phyloP scores from a whole-genome alignment of 352 stramenopile species.

The Thraustochytrium striatum region DNA sequence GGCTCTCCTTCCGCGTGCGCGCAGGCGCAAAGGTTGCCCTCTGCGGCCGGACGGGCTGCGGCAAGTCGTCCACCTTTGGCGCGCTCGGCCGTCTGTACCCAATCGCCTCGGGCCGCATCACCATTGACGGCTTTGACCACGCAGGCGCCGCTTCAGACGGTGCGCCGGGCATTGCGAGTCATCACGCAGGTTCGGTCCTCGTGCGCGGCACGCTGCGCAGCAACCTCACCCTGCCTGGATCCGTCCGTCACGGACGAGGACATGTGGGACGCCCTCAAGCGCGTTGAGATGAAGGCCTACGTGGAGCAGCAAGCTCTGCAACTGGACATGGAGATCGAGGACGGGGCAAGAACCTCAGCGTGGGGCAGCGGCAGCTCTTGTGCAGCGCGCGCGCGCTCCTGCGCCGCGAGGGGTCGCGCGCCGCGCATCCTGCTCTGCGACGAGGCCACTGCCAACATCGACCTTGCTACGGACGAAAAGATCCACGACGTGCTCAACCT shows the following conservation, averaged over 20 bases:
- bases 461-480: constrained; percentile 50
- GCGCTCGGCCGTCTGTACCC: constrained; percentile 48
- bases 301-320: constrained; percentile 46
- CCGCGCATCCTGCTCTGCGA: constrained; percentile 52
- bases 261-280: constrained; percentile 28
- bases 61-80: constrained; percentile 54
- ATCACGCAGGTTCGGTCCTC: constrained; percentile 49
- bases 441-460: constrained; percentile 56
- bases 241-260: not conserved
- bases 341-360: constrained; percentile 48
- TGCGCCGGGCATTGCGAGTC: constrained; percentile 24
- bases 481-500: constrained; percentile 52
- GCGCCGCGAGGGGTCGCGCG: constrained; percentile 3
- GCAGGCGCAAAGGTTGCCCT: constrained; percentile 50
- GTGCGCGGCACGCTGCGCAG: constrained; percentile 31
- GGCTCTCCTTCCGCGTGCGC: constrained; percentile 16
- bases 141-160: not conserved
- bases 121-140: constrained; percentile 24
- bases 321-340: constrained; percentile 41
- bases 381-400: constrained; percentile 54
- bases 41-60: constrained; percentile 51
- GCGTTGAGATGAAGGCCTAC: constrained; percentile 9
- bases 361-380: constrained; percentile 54
- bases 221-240: constrained; percentile 26
- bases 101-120: not conserved